Percentiles rank a stretch among this genome's conserved stretches.
Conservation (phyloP, 805 yeast species). For the Torulaspora indica region DNA sequence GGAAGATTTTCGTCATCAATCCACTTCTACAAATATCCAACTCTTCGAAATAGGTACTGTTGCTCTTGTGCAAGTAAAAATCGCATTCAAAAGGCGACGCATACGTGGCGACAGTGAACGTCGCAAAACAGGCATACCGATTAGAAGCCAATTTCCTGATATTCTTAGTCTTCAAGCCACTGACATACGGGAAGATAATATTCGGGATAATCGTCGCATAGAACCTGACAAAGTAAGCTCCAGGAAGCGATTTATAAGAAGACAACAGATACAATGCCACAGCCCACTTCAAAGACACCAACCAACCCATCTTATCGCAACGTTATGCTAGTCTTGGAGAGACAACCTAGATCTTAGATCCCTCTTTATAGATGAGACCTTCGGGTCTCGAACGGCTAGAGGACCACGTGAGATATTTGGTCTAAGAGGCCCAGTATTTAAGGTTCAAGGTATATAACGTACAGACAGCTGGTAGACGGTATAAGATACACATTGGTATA, state of each 20-base stretch:
- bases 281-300: constrained; percentile 15
- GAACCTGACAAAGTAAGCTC: constrained; percentile 61
- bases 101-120: constrained; percentile 44
- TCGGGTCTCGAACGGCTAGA: no score
- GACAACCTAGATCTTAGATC: no score
- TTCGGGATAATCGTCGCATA: constrained; percentile 44
- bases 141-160: constrained; percentile 20
- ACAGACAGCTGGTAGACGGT: not conserved
- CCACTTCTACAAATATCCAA: constrained; percentile 74
- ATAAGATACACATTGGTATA: not conserved
- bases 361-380: no score
- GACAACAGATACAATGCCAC: constrained; percentile 22
- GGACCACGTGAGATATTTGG: no score
- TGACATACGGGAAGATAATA: constrained; percentile 38
- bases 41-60: constrained; percentile 78
- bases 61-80: constrained; percentile 80
- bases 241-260: constrained; percentile 59
- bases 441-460: not conserved
- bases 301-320: not conserved
- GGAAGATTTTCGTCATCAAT: constrained; percentile 53
- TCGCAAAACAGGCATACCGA: constrained; percentile 39
- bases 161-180: constrained; percentile 22
- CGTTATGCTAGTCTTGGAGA: no score
- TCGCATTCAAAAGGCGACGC: constrained; percentile 81
- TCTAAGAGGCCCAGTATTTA: no score